Evolutionary conservation across 805 yeast species (phyloP).

Genomic region (Metschnikowia hibisci): DNA sequence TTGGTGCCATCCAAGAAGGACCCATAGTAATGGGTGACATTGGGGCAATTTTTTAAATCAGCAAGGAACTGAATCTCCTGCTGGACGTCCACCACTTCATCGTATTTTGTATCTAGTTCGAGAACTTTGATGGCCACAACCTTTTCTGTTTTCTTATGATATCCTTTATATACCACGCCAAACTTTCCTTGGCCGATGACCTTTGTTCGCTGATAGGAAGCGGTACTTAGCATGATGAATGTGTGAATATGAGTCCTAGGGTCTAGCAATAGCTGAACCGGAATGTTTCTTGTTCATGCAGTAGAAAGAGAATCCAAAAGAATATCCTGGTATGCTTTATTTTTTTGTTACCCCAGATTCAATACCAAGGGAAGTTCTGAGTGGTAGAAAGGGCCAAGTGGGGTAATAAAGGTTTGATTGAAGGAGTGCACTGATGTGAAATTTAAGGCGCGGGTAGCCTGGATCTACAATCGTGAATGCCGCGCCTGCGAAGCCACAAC

Average conservation of each 20-base stretch:
- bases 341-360: too few species aligned
- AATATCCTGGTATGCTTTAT: too few species aligned
- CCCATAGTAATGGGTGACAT: conserved; percentile 89
- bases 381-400: background rate
- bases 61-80: conserved; percentile 85
- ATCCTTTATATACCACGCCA: conserved; percentile 93
- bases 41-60: conserved; percentile 79
- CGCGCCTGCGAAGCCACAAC: background rate
- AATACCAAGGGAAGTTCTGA: too few species aligned
- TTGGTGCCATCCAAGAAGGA: conserved; percentile 84
- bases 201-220: conserved; percentile 70
- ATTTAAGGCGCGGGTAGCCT: conserved; percentile 3
- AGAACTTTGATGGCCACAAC: conserved; percentile 91
- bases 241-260: background rate
- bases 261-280: background rate
- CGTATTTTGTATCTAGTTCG: conserved; percentile 87
- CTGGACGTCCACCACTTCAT: conserved; percentile 93
- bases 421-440: conserved; percentile 1
- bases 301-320: too few species aligned
- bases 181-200: conserved; percentile 95
- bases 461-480: conserved; percentile 3
- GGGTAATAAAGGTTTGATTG: background rate
- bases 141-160: conserved; percentile 61
- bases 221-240: conserved; percentile 12
- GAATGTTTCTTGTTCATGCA: background rate